A percentile compares a stretch with the other conserved stretches of the same genome.
phyloP scores from a whole-genome alignment of 352 stramenopile genomes.

The Aphanomyces invadans region DNA sequence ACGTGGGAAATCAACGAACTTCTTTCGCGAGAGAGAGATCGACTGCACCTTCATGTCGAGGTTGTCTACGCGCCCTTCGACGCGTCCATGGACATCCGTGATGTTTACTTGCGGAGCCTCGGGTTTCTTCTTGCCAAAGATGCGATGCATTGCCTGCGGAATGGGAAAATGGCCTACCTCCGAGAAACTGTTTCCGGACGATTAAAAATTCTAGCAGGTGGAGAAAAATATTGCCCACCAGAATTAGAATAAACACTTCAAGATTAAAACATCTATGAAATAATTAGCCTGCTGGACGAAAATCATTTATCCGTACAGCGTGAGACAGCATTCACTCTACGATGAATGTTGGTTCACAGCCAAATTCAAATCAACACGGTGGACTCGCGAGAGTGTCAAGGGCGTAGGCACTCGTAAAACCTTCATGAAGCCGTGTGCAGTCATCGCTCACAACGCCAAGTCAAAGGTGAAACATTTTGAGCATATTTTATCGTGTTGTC shows the following conservation, averaged over 20 bases:
- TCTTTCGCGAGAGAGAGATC: neutral
- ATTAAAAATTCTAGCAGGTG: neutral
- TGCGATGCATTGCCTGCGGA: slow-evolving; percentile 49
- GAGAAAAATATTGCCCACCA: neutral
- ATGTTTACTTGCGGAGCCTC: slow-evolving; percentile 67
- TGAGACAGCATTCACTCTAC: neutral
- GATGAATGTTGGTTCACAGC: neutral
- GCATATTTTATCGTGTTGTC: no score
- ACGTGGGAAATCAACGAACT: neutral
- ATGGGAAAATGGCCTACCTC: slow-evolving; percentile 6
- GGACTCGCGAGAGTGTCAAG: no score
- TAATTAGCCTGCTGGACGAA: neutral
- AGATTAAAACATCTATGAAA: neutral
- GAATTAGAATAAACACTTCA: neutral
- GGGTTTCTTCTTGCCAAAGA: slow-evolving; percentile 81
- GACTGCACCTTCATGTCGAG: slow-evolving; percentile 64
- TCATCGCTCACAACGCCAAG: no score
- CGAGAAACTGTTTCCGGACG: neutral
- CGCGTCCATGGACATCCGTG: slow-evolving; percentile 60
- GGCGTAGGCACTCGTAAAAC: no score
- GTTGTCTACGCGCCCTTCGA: slow-evolving; percentile 66
- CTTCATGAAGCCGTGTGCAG: no score
- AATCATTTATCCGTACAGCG: neutral
- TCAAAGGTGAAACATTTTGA: no score
- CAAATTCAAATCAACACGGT: no score